These are phyloP conservation scores for Zygosaccharomyces siamensis DNA, from an alignment of 805 yeast genomes.

Conservation along the genomic window DNA sequence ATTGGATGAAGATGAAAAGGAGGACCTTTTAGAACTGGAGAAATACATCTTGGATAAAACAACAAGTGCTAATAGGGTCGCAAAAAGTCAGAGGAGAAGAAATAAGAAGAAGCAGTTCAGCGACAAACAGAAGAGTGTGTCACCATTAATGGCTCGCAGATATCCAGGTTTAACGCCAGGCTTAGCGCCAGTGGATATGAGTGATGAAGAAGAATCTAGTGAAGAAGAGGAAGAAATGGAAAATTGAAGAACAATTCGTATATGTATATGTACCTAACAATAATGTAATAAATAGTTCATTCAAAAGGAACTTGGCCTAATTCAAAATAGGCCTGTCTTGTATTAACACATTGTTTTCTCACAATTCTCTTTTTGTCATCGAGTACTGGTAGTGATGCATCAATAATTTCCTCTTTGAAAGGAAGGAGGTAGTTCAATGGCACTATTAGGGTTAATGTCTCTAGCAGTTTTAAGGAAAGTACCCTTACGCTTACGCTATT, in stretches of 20 bases:
- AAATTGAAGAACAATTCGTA: slow-evolving; percentile 4
- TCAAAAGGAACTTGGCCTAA: slow-evolving; percentile 39
- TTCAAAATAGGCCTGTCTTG: slow-evolving; percentile 73
- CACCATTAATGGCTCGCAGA: slow-evolving; percentile 25
- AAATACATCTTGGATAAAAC: slow-evolving; percentile 42
- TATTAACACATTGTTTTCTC: slow-evolving; percentile 70
- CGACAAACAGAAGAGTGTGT: slow-evolving; percentile 18
- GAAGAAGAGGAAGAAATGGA: slow-evolving; percentile 24
- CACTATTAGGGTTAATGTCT: slow-evolving; percentile 40
- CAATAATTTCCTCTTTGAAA: slow-evolving; percentile 47
- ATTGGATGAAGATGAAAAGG: slow-evolving; percentile 33
- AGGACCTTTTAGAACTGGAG: slow-evolving; percentile 43
- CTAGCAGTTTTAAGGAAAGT: slow-evolving; percentile 54
- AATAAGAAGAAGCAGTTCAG: slow-evolving; percentile 30
- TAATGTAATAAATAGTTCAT: slow-evolving; percentile 11
- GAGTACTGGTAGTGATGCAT: slow-evolving; percentile 46
- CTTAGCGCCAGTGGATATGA: slow-evolving; percentile 71
- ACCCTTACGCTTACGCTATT: slow-evolving; percentile 50
- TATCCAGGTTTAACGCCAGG: slow-evolving; percentile 76
- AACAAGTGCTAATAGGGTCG: slow-evolving; percentile 34
- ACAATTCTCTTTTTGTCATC: slow-evolving; percentile 74
- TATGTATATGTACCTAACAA: slow-evolving; percentile 4
- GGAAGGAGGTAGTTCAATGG: slow-evolving; percentile 45
- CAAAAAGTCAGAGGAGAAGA: slow-evolving; percentile 33
- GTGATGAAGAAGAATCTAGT: slow-evolving; percentile 45